Evolutionary conservation across 2,329 filamentous ascomycete genomes (phyloP).

Genomic region (Ophiostoma himal-ulmi): DNA sequence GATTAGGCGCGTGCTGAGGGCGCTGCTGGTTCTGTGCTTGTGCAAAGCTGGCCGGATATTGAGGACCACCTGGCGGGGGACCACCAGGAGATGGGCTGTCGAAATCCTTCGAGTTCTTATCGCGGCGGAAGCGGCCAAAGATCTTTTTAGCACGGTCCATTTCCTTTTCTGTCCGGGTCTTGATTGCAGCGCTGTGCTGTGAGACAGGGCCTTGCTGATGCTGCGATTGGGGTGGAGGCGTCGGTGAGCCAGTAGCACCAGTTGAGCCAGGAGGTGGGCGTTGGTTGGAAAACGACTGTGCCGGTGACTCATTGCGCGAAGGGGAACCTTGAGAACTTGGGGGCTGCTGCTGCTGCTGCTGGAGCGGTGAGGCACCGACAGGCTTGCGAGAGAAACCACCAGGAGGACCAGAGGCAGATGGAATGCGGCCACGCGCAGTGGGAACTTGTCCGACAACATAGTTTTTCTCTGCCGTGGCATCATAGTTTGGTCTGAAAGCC

Average conservation of each 20-base stretch:
- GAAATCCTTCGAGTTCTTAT: constrained; percentile 21
- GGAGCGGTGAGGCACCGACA: constrained; percentile 12
- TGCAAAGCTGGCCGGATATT: constrained; percentile 21
- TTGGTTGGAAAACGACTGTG: background rate
- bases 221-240: constrained; percentile 18
- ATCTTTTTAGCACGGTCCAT: constrained; percentile 28
- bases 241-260: constrained; percentile 11
- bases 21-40: background rate
- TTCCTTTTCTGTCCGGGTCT: constrained; percentile 25
- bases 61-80: constrained; percentile 29
- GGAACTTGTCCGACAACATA: constrained; percentile 14
- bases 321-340: constrained; percentile 18
- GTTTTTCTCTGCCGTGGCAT: background rate
- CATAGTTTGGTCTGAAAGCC: background rate
- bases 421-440: constrained; percentile 21
- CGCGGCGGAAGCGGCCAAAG: constrained; percentile 22
- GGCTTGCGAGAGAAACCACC: constrained; percentile 21
- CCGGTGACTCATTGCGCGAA: background rate
- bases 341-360: constrained; percentile 9
- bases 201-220: constrained; percentile 15
- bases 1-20: background rate
- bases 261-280: background rate
- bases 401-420: background rate
- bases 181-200: background rate
- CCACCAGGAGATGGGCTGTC: constrained; percentile 21